Percentiles rank a stretch among this genome's conserved stretches.
Conservation (phyloP, 2,329 filamentous ascomycete genomes). For the Fusarium keratoplasticum region DNA sequence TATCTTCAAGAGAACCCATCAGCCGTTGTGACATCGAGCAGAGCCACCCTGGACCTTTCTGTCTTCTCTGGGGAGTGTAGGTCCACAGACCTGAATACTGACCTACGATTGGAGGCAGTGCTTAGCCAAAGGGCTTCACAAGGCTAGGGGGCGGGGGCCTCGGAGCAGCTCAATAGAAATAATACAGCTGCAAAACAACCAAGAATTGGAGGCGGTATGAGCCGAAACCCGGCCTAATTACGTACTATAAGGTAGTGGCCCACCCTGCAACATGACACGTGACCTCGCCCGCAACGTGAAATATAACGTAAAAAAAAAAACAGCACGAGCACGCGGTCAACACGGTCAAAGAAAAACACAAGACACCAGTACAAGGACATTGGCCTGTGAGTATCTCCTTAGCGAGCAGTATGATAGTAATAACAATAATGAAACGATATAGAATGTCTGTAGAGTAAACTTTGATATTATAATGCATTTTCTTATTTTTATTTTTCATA, state of each 20-base stretch:
- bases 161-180: no score
- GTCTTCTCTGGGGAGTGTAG: not conserved
- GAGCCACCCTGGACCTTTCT: not conserved
- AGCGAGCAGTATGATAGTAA: not conserved
- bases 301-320: not conserved
- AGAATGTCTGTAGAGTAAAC: not conserved
- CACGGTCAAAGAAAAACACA: not conserved
- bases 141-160: no score
- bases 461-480: not conserved
- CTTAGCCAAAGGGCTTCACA: no score
- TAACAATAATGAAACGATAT: not conserved
- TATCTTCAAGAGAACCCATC: not conserved
- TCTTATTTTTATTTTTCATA: not conserved
- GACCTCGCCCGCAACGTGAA: not conserved
- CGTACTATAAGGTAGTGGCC: not conserved
- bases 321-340: not conserved
- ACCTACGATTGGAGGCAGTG: not conserved
- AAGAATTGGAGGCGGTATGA: not conserved
- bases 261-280: not conserved
- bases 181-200: no score
- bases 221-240: not conserved
- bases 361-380: not conserved
- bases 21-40: not conserved
- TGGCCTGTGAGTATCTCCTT: not conserved
- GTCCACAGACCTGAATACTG: not conserved